These are phyloP conservation scores for Sphenostylis stenocarpa DNA, from an alignment of 306 rosid species.

Conservation along the genomic window DNA sequence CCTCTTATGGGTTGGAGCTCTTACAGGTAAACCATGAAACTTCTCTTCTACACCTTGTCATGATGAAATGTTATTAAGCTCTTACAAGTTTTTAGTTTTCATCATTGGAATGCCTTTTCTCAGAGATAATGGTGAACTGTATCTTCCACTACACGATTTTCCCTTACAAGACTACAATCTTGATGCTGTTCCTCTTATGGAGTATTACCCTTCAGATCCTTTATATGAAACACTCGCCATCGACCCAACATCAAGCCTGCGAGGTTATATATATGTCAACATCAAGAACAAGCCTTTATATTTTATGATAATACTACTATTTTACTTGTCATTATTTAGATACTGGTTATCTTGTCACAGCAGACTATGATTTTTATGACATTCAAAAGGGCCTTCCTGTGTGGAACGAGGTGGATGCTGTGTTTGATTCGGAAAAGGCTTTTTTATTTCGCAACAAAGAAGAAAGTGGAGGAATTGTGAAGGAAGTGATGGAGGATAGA, in stretches of 20 bases:
- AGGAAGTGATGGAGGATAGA: slow-evolving; percentile 19
- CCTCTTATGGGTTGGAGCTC: slow-evolving; percentile 25
- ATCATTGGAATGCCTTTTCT: neutral
- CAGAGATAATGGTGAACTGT: slow-evolving; percentile 30
- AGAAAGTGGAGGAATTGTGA: neutral
- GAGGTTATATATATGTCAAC: slow-evolving; percentile 28
- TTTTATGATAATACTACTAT: neutral
- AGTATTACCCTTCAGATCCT: slow-evolving; percentile 28
- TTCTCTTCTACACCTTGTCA: neutral
- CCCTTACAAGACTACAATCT: slow-evolving; percentile 25
- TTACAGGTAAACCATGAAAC: slow-evolving; percentile 35
- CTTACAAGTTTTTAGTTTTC: neutral
- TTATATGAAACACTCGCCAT: slow-evolving; percentile 28
- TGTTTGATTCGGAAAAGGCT: slow-evolving; percentile 29
- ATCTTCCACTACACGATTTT: slow-evolving; percentile 2
- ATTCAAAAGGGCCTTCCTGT: slow-evolving; percentile 16
- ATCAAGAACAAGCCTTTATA: neutral
- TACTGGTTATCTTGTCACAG: neutral
- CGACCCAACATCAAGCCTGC: slow-evolving; percentile 32
- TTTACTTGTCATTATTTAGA: neutral
- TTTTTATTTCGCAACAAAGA: neutral
- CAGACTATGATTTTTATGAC: slow-evolving; percentile 42
- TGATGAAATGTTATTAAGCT: neutral
- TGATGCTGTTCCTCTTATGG: slow-evolving; percentile 40
- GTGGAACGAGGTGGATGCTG: slow-evolving; percentile 36